A percentile compares a stretch with the other conserved stretches of the same genome.
Evolutionary conservation across 345 rosid genomes (phyloP).

Genomic region (Populus deltoides): DNA sequence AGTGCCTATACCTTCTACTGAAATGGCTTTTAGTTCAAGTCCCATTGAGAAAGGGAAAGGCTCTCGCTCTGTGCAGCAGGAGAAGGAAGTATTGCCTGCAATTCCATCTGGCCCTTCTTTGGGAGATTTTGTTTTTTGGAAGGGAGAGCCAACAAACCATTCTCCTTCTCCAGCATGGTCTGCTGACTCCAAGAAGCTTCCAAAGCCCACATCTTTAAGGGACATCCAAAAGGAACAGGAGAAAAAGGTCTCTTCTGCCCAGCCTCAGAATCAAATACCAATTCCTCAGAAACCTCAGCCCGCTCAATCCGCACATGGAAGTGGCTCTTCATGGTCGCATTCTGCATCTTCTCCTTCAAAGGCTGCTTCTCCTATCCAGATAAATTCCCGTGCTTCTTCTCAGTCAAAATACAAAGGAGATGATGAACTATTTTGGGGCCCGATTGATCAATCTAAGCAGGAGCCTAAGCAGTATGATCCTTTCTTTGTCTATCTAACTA

Average conservation of each 20-base stretch:
- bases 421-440: constrained; percentile 97
- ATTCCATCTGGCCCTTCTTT: constrained; percentile 90
- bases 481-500: neutral
- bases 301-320: constrained; percentile 39
- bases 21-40: constrained; percentile 49
- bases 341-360: constrained; percentile 59
- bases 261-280: constrained; percentile 45
- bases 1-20: constrained; percentile 39
- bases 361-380: constrained; percentile 55
- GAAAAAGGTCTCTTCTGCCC: constrained; percentile 52
- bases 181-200: constrained; percentile 53
- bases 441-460: constrained; percentile 69
- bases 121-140: constrained; percentile 97
- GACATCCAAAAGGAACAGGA: constrained; percentile 93
- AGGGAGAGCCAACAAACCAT: constrained; percentile 55
- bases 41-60: constrained; percentile 72
- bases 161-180: constrained; percentile 88
- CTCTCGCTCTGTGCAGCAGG: constrained; percentile 55
- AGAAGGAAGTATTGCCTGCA: constrained; percentile 65
- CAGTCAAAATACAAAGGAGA: constrained; percentile 67
- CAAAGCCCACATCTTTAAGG: constrained; percentile 72
- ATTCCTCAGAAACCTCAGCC: constrained; percentile 56
- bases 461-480: constrained; percentile 65
- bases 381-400: constrained; percentile 48
- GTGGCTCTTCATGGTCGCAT: constrained; percentile 51